A percentile compares a stretch with the other conserved stretches of the same genome.
Evolutionary conservation across 495 filamentous ascomycete genomes (phyloP).

Genomic region (Xylaria flabelliformis): DNA sequence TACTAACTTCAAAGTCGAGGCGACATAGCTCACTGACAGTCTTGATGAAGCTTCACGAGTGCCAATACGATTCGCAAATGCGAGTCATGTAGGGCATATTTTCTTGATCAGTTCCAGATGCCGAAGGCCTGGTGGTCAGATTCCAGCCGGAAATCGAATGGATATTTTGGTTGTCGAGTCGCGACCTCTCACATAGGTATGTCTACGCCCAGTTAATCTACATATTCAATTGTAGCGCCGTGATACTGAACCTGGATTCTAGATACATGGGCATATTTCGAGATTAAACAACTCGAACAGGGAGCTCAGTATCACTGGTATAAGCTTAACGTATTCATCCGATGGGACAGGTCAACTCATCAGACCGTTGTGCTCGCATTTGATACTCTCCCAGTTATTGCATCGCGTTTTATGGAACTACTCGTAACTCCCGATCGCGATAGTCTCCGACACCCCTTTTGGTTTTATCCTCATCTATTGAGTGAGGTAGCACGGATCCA

Average conservation of each 20-base stretch:
- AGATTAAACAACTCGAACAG: conserved; percentile 37
- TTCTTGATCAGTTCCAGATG: conserved; percentile 19
- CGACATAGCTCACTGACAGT: background rate
- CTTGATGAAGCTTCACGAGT: conserved; percentile 17
- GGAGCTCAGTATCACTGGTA: conserved; percentile 38
- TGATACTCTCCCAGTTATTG: conserved; percentile 36
- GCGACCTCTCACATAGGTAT: conserved; percentile 6
- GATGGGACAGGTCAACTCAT: conserved; percentile 35
- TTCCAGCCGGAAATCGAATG: conserved; percentile 20
- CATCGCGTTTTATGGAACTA: conserved; percentile 11
- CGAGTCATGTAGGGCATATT: background rate
- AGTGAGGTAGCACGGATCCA: conserved; percentile 38
- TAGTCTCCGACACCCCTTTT: conserved; percentile 31
- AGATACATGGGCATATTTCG: conserved; percentile 46
- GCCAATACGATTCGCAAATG: conserved; percentile 18
- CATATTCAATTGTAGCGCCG: background rate
- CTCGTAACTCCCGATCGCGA: conserved; percentile 3
- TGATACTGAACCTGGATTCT: background rate
- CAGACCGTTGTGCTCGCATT: conserved; percentile 46
- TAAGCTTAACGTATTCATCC: conserved; percentile 45
- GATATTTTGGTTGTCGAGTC: conserved; percentile 23
- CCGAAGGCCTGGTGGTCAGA: conserved; percentile 25
- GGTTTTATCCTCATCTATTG: conserved; percentile 36
- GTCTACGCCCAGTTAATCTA: background rate
- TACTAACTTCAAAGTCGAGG: background rate